Evolutionary conservation across 495 filamentous ascomycete species (phyloP).

Genomic region (Hyaloscypha bicolor): DNA sequence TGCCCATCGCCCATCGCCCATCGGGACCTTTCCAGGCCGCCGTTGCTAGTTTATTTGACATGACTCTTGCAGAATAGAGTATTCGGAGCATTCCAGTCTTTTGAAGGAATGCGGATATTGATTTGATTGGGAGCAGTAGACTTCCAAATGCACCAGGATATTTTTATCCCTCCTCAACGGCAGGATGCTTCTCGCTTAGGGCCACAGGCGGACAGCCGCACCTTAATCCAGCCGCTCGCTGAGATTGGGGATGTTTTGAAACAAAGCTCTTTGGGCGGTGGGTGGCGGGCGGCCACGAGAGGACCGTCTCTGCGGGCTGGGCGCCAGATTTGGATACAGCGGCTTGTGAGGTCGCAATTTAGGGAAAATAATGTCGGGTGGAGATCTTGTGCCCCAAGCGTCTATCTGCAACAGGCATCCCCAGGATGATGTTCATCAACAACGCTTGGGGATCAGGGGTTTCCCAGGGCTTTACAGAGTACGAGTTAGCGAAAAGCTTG

Average conservation of each 20-base stretch:
- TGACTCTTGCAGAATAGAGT: not conserved
- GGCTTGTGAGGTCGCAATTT: no score
- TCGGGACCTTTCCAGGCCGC: not conserved
- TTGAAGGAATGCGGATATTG: not conserved
- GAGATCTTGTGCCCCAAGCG: not conserved
- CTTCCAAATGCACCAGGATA: not conserved
- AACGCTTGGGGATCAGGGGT: constrained; percentile 18
- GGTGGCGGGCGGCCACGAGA: not conserved
- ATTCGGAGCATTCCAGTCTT: not conserved
- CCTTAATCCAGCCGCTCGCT: not conserved
- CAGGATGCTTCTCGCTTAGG: not conserved
- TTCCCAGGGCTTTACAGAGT: not conserved
- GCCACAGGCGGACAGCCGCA: not conserved
- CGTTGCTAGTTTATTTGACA: not conserved
- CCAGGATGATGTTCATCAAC: not conserved
- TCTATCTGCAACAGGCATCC: constrained; percentile 15
- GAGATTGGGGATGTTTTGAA: constrained; percentile 8
- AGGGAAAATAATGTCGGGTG: not conserved
- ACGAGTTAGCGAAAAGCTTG: constrained; percentile 15
- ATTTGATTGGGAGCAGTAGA: not conserved
- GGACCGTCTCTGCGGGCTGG: not conserved
- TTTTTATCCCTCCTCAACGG: not conserved
- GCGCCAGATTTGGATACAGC: not conserved
- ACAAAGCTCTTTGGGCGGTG: not conserved
- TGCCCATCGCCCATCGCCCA: not conserved